Base-by-base conservation (phyloP, 2,329 filamentous ascomycete genomes). In the Stachybotrys chartarum region DNA sequence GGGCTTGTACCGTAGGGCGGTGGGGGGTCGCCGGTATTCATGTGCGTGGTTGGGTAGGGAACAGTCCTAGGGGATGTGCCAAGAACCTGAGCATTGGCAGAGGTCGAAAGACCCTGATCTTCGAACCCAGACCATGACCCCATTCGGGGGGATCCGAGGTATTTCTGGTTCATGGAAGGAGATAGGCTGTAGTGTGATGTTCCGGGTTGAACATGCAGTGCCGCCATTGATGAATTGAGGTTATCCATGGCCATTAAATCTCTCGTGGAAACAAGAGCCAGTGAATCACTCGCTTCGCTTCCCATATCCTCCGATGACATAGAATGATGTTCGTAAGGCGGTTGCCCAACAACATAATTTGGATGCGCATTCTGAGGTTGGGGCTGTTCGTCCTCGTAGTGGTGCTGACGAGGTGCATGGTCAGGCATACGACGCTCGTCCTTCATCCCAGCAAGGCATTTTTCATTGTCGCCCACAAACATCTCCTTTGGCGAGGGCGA, bases 191-290 rank as follows among this genome's bases (percentile, higher is more conserved):
- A 72, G 52, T 73, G 68, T 1, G 67, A 60, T 44, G 31, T 49
- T 3, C 59, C 51, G 7, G 69, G 67, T n/a, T 74, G 68, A 24
- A 79, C 59, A 53, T 74, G 72, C 60, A 77, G 67, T 32, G 69
- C 68, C 14, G 69, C 70, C 69, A 78, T 75, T 35, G 70, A 69
- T 5, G 69, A 62, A 30, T 71, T 71, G 31, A 78, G 63, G 3
- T 58, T 64, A 52, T 81, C 78, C 60, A 79, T 70, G 44, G 73
- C 70, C 60, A 84, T 72, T 18, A 84, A 70, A 49, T 83, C 80
- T 12, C 70, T 70, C 1, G 81, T 84, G 0, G 79, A 81, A 51
- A 84, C 81, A 45, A 83, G 68, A 5, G 75, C 73, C 61, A 76
- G 72, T 1, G 73, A 70, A 51, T 68, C 68, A 18, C 59, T 64